Base-by-base conservation (phyloP, 148 eudicot genomes). In the Talinum fruticosum region DNA sequence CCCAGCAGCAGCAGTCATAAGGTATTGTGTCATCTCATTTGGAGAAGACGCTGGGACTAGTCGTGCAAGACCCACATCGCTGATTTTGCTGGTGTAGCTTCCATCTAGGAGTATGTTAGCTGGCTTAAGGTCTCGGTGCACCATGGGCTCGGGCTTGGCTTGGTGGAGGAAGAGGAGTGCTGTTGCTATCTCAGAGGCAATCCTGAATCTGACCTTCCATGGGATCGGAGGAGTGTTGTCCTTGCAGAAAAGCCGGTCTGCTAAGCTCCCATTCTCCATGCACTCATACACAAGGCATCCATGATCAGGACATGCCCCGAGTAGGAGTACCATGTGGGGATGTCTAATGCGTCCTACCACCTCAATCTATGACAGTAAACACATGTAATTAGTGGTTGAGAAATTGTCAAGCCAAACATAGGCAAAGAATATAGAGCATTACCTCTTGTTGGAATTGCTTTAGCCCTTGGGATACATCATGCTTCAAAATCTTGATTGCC, bases 101-200 rank as follows among this genome's bases (percentile, higher is more conserved):
- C 75, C 53, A 83, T 91, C 92, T 66, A 93, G 49, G 15, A 93
- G 88, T 36, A 93, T 93, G 79, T 93, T 91, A 16, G 92, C 98
- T 0, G 98, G 98, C 59, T 93, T 93, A 8, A 93, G 90, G 80
- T 93, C 98, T 4, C 98, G 87, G 59, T 93, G 98, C 72, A 93
- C 98, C 80, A 93, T 82, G 45, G 98, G 96, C 77, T 91, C 91
- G 0, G 96, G 96, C 76, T 88, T 90, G 38, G 94, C 62, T 19
- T 86, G 82, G 84, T 93, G 98, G 41, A 93, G 92, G 73, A 86
- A 93, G 53, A 86, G 86, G 62, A 93, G 90, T 65, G 90, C 86
- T 0, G 91, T 86, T 62, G 89, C 89, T 38, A 93, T 86, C 78
- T 93, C 98, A 2, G 86, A 84, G 2, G 96, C 96, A 21, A 93